Conservation (phyloP, 2,329 filamentous ascomycete species). For the Xylaria sp. region DNA sequence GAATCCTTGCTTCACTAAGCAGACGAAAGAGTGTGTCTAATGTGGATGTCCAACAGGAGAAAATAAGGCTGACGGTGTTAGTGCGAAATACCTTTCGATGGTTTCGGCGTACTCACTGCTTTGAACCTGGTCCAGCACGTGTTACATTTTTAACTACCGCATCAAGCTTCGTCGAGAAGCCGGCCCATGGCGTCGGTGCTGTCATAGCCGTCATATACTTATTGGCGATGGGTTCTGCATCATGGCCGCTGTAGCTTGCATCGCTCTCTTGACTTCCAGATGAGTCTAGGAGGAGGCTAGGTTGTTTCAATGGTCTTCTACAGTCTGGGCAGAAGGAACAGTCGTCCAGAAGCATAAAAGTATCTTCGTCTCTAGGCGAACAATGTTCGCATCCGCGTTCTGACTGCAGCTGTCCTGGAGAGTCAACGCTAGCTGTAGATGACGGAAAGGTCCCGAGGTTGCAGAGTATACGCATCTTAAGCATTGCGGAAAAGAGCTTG, state of each 20-base stretch:
- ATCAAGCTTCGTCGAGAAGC: constrained; percentile 2
- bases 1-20: background rate
- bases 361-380: background rate
- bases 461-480: constrained; percentile 14
- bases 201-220: background rate
- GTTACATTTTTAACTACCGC: constrained; percentile 19
- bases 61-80: constrained; percentile 17
- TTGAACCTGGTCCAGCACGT: background rate
- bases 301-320: background rate
- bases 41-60: constrained; percentile 27
- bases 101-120: background rate
- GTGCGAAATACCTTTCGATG: background rate
- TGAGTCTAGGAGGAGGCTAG: background rate
- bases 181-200: no score
- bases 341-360: background rate
- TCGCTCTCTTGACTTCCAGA: background rate
- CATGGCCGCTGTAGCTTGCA: background rate
- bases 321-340: constrained; percentile 5
- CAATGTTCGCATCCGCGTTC: background rate
- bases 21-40: constrained; percentile 15
- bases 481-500: constrained; percentile 8
- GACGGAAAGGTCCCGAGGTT: constrained; percentile 15
- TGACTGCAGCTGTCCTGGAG: background rate
- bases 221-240: background rate
- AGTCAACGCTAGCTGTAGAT: background rate